phyloP scores from a whole-genome alignment of 768 basidiomycete species.

The Lactarius sanguifluus region DNA sequence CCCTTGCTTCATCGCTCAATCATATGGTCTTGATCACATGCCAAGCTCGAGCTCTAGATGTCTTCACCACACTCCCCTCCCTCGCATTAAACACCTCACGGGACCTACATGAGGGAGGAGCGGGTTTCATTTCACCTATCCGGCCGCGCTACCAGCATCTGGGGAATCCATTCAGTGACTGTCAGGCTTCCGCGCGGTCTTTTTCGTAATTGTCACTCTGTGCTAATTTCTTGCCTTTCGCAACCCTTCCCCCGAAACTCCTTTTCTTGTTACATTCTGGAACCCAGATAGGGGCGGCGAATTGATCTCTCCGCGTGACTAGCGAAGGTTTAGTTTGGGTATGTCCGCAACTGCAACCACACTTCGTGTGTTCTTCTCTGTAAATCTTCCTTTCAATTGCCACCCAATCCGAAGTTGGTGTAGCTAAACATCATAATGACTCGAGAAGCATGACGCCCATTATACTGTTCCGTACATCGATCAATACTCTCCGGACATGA shows the following conservation, averaged over 20 bases:
- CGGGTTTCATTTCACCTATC: conserved; percentile 17
- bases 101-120: conserved; percentile 24
- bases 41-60: conserved; percentile 14
- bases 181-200: conserved; percentile 9
- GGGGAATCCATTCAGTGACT: conserved; percentile 1
- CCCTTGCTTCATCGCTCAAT: conserved; percentile 11
- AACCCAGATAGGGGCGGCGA: conserved; percentile 13
- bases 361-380: background rate
- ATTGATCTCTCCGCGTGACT: conserved; percentile 11
- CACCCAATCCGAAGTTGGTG: conserved; percentile 10
- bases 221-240: background rate
- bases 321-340: conserved; percentile 5
- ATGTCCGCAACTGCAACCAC: background rate
- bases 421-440: background rate
- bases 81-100: conserved; percentile 20
- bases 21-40: conserved; percentile 28
- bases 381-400: background rate
- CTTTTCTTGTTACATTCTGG: conserved; percentile 3
- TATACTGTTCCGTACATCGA: conserved; percentile 15
- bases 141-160: conserved; percentile 26
- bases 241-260: background rate
- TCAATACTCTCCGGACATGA: conserved; percentile 23
- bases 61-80: conserved; percentile 7
- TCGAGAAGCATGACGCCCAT: conserved; percentile 4
- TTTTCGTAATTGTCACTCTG: conserved; percentile 20